phyloP scores from a whole-genome alignment of 352 stramenopile genomes.

The Globisporangium parvum region DNA sequence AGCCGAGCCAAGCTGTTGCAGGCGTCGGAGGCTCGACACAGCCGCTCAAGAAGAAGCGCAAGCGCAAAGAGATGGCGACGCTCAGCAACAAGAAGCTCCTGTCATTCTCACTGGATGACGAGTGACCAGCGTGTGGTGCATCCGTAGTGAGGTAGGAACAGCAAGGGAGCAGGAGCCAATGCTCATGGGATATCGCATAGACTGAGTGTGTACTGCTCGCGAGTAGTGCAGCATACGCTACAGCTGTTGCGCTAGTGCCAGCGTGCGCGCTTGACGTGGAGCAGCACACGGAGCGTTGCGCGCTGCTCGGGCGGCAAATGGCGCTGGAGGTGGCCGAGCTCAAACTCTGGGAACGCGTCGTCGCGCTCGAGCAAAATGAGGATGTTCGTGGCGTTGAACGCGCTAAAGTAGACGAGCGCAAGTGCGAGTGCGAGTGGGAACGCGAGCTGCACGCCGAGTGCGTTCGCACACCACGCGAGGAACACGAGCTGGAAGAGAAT shows the following conservation, averaged over 20 bases:
- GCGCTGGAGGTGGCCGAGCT: not conserved
- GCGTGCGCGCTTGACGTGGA: slow-evolving; percentile 18
- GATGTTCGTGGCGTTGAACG: slow-evolving; percentile 58
- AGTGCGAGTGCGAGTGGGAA: slow-evolving; percentile 28
- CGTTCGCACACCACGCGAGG: slow-evolving; percentile 19
- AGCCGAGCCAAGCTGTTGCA: slow-evolving; percentile 32
- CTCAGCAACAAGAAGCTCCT: slow-evolving; percentile 77
- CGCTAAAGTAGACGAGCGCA: slow-evolving; percentile 30
- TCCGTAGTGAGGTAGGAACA: not conserved
- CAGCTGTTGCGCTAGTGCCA: slow-evolving; percentile 14
- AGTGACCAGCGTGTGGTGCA: slow-evolving; percentile 14
- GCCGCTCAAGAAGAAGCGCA: slow-evolving; percentile 40
- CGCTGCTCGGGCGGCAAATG: not conserved
- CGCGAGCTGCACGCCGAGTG: slow-evolving; percentile 21
- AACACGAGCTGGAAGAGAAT: slow-evolving; percentile 34
- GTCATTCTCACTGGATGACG: slow-evolving; percentile 81
- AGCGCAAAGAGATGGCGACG: slow-evolving; percentile 39
- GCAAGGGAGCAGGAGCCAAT: not conserved
- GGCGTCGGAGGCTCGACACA: slow-evolving; percentile 11
- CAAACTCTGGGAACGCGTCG: slow-evolving; percentile 7
- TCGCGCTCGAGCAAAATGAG: slow-evolving; percentile 45
- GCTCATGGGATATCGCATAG: not conserved
- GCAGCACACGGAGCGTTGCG: not conserved
- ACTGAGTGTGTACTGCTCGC: slow-evolving; percentile 1
- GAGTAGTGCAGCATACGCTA: slow-evolving; percentile 2